Conservation (phyloP, 2,329 filamentous ascomycete genomes). For the Trichoderma atrobrunneum region DNA sequence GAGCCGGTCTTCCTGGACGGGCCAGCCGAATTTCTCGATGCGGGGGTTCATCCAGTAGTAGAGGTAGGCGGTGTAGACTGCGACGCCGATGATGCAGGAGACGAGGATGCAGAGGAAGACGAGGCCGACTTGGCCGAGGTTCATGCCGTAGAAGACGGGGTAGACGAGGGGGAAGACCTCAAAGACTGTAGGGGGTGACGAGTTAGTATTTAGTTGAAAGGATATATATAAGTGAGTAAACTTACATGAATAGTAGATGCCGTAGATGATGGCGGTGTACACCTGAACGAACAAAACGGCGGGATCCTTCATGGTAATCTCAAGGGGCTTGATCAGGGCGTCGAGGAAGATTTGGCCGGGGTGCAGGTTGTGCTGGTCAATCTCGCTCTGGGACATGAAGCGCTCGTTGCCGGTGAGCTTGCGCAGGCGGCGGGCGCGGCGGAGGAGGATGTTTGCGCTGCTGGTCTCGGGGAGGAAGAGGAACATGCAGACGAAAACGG, state of each 20-base stretch:
- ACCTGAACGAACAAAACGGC: slow-evolving; percentile 60
- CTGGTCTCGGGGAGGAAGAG: slow-evolving; percentile 64
- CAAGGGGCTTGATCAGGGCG: slow-evolving; percentile 58
- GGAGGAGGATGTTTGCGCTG: slow-evolving; percentile 56
- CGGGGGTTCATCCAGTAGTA: slow-evolving; percentile 51
- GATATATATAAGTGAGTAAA: neutral
- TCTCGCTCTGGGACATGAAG: slow-evolving; percentile 62
- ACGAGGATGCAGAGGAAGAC: slow-evolving; percentile 60
- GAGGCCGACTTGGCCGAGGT: slow-evolving; percentile 54
- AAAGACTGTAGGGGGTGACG: slow-evolving; percentile 41
- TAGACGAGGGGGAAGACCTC: slow-evolving; percentile 67
- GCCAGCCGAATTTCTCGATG: slow-evolving; percentile 48
- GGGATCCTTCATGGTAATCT: slow-evolving; percentile 60
- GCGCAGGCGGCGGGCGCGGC: slow-evolving; percentile 59
- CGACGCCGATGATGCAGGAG: slow-evolving; percentile 52
- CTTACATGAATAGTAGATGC: slow-evolving; percentile 56
- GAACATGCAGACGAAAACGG: slow-evolving; percentile 60
- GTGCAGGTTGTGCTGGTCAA: slow-evolving; percentile 56
- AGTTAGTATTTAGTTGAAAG: slow-evolving; percentile 18
- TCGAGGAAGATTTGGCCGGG: slow-evolving; percentile 48
- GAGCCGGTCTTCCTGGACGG: slow-evolving; percentile 52
- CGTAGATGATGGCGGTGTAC: slow-evolving; percentile 61
- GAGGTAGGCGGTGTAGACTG: slow-evolving; percentile 50
- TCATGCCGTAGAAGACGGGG: slow-evolving; percentile 57
- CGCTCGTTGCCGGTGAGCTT: slow-evolving; percentile 55